phyloP scores from a whole-genome alignment of 306 rosid species.

The Vigna reflexopilosa region DNA sequence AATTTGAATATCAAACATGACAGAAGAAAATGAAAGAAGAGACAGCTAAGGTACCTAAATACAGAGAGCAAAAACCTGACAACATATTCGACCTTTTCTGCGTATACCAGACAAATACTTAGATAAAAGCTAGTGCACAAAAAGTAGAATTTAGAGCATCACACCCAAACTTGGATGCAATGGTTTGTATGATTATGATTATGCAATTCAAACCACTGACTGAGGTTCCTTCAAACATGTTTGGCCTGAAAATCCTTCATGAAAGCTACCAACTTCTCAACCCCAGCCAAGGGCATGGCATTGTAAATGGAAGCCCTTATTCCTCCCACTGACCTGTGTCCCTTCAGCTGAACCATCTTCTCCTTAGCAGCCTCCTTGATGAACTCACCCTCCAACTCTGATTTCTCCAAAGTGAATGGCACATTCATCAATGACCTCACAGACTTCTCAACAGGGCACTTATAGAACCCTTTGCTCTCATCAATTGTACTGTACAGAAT shows the following conservation, averaged over 20 bases:
- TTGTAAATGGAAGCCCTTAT: constrained; percentile 97
- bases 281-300: constrained; percentile 98
- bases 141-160: too few species aligned
- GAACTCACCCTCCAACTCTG: constrained; percentile 86
- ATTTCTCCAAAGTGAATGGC: constrained; percentile 87
- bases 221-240: constrained; percentile 51
- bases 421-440: constrained; percentile 98
- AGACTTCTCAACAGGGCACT: constrained; percentile 84
- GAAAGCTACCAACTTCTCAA: constrained; percentile 91
- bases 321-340: constrained; percentile 96
- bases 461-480: constrained; percentile 80
- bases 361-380: constrained; percentile 93
- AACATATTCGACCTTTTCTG: constrained; percentile 8
- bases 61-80: constrained; percentile 11
- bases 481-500: constrained; percentile 74
- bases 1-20: constrained; percentile 41
- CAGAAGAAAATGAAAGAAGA: background rate
- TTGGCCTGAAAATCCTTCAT: constrained; percentile 92
- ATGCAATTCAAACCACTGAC: background rate
- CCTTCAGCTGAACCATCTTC: constrained; percentile 95
- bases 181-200: too few species aligned
- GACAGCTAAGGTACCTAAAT: background rate
- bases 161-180: background rate
- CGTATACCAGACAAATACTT: background rate
- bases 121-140: background rate